Percentiles rank a stretch among this genome's conserved stretches.
Conservation (phyloP, 257 asterid species). For the Nicotiana attenuata region DNA sequence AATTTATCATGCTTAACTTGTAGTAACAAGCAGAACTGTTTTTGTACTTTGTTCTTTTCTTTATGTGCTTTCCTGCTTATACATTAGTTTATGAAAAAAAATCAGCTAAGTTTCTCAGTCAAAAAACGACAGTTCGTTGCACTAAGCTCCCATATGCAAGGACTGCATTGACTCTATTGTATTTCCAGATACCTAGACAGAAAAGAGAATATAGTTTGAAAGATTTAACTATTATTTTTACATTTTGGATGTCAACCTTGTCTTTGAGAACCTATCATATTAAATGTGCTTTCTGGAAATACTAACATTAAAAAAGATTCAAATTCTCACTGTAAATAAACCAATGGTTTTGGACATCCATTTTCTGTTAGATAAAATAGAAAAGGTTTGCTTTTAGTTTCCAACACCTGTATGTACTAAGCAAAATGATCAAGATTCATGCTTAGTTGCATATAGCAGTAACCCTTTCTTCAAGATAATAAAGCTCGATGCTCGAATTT, state of each 20-base stretch:
- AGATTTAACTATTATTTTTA: too few species aligned
- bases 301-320: not conserved
- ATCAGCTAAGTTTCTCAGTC: not conserved
- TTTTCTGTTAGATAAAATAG: not conserved
- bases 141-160: not conserved
- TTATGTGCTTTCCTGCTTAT: not conserved
- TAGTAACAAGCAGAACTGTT: not conserved
- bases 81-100: not conserved
- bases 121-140: not conserved
- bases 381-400: not conserved
- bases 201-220: not conserved
- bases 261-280: not conserved
- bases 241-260: not conserved
- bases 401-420: not conserved
- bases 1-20: not conserved
- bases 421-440: slow-evolving; percentile 34
- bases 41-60: not conserved
- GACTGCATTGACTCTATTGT: not conserved
- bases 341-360: not conserved
- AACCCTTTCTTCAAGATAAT: slow-evolving; percentile 12
- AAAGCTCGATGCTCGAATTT: slow-evolving; percentile 37
- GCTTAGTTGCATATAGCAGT: slow-evolving; percentile 1
- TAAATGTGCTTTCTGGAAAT: not conserved
- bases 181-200: not conserved
- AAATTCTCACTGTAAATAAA: not conserved